phyloP scores from a whole-genome alignment of 805 yeast species.

The Kodamaea fukazawae region DNA sequence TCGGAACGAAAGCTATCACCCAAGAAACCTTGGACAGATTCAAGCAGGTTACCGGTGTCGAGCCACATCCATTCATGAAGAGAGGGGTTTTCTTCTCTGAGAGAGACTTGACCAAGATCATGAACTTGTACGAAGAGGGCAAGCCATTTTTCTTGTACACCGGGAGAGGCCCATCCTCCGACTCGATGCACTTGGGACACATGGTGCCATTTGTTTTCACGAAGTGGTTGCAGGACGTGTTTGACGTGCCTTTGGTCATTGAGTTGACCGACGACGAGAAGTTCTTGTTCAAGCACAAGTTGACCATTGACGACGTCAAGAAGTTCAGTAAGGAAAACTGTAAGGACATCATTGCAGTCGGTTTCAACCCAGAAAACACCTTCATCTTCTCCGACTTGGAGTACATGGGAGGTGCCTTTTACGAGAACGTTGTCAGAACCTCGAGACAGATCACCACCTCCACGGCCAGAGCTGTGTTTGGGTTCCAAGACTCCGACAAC shows the following conservation, averaged over 20 bases:
- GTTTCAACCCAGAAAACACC: slow-evolving; percentile 92
- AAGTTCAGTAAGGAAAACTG: slow-evolving; percentile 78
- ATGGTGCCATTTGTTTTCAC: slow-evolving; percentile 94
- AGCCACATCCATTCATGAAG: slow-evolving; percentile 86
- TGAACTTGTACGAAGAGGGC: slow-evolving; percentile 89
- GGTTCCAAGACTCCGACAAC: slow-evolving; percentile 90
- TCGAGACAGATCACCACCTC: slow-evolving; percentile 94
- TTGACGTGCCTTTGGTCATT: slow-evolving; percentile 91
- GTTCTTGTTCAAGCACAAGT: slow-evolving; percentile 86
- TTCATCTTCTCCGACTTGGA: slow-evolving; percentile 90
- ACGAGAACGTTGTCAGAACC: slow-evolving; percentile 88
- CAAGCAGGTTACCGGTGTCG: slow-evolving; percentile 77
- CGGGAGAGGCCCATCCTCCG: slow-evolving; percentile 95
- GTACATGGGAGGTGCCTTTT: slow-evolving; percentile 91
- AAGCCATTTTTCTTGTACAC: slow-evolving; percentile 94
- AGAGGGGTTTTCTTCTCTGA: slow-evolving; percentile 93
- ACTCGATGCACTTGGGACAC: slow-evolving; percentile 94
- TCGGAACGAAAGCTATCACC: slow-evolving; percentile 77
- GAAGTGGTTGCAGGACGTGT: slow-evolving; percentile 96
- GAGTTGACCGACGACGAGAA: slow-evolving; percentile 97
- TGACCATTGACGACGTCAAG: slow-evolving; percentile 87
- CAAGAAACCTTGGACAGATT: slow-evolving; percentile 74
- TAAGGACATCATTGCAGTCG: slow-evolving; percentile 89
- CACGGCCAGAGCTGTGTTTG: slow-evolving; percentile 96
- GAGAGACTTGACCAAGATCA: slow-evolving; percentile 73